These are phyloP conservation scores for Xylaria palmicola DNA, from an alignment of 495 filamentous ascomycete genomes.

Conservation along the genomic window DNA sequence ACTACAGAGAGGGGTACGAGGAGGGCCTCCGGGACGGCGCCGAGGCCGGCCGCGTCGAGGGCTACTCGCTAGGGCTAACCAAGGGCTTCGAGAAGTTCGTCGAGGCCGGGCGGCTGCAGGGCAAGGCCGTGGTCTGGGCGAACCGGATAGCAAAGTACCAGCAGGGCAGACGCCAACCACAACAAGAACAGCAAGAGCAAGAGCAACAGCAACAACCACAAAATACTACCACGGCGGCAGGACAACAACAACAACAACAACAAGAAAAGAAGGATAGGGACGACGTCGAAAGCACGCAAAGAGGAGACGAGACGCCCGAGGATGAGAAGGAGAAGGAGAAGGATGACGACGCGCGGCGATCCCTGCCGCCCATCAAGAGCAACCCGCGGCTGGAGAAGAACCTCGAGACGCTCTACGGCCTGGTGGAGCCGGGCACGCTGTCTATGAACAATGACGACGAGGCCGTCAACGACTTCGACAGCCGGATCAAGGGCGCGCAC, in stretches of 20 bases:
- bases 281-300: constrained; percentile 8
- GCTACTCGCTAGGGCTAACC: constrained; percentile 83
- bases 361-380: constrained; percentile 48
- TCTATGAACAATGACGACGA: constrained; percentile 79
- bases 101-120: constrained; percentile 75
- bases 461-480: constrained; percentile 80
- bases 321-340: not conserved
- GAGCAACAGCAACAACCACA: no score
- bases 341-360: constrained; percentile 6
- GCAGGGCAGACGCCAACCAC: constrained; percentile 4
- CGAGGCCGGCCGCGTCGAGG: constrained; percentile 80
- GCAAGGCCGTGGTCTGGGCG: constrained; percentile 80
- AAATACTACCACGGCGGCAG: no score
- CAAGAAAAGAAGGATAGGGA: no score
- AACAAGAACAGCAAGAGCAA: constrained; percentile 14
- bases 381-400: constrained; percentile 72
- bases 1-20: constrained; percentile 80
- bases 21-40: constrained; percentile 75
- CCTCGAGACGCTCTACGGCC: constrained; percentile 64
- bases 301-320: constrained; percentile 3
- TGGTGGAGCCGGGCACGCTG: constrained; percentile 78
- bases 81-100: constrained; percentile 91
- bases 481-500: constrained; percentile 73
- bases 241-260: no score
- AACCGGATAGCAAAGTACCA: constrained; percentile 34